Evolutionary conservation across 306 rosid species (phyloP), one percentile per base, ranked within the genome.

Genomic region (Lathyrus oleraceus): DNA sequence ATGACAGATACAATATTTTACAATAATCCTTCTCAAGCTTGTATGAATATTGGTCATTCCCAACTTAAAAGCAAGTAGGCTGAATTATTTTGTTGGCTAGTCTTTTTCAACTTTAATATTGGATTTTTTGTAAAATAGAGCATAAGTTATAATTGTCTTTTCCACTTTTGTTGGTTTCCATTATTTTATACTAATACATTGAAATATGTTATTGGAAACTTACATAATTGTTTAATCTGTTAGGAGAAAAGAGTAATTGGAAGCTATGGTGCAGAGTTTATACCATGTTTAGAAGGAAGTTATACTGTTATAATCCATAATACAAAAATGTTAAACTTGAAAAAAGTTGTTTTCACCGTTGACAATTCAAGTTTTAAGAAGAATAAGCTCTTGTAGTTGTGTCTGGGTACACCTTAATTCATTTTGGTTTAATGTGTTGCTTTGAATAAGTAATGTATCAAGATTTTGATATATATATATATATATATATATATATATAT

Each of bases 161-260:
- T 49, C 13, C 44, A 16, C 58, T 73, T 10, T 25, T 61, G 28
- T 36, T 76, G 61, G 5, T 6, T 76, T 32, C 17, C 70, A 23
- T 1, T 20, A 12, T 47, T 38, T 59, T 65, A 65, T 78, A 39
- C 49, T 40, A 51, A 25, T 62, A 42, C 23, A 66, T 21, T 67
- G 47, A 73, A 66, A 40, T 74, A 58, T 76, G 27, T 73, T 70
- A 1, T 27, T 59, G 62, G 74, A 28, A 45, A 66, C 5, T 1
- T 69, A 78, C 78, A 86, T 90, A 74, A 68, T 4, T 74, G 81
- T 23, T 28, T 40, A 35, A 71, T 88, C 11, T 67, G 61, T 8
- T 91, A 92, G 97, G 92, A 91, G 64, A 73, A 85, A 0, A 62
- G 85, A 70, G 95, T 91, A 30, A 76, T 80, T 48, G 95, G 97